Percentiles rank a stretch among this genome's conserved stretches.
These are phyloP conservation scores for Dichomitus squalens DNA, from an alignment of 1,284 basidiomycete genomes.

Conservation along the genomic window DNA sequence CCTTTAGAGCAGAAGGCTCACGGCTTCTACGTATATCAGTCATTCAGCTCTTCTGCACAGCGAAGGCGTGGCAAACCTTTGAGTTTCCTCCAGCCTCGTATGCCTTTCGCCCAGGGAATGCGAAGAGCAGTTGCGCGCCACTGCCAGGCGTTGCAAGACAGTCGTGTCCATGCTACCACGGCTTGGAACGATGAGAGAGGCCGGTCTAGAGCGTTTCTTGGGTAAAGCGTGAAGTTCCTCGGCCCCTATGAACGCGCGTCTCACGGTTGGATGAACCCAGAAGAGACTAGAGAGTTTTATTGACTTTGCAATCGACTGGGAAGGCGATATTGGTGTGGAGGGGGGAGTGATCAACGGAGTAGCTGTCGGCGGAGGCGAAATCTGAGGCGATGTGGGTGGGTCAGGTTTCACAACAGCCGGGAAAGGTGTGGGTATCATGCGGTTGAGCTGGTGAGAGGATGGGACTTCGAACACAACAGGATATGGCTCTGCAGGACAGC, in stretches of 20 bases:
- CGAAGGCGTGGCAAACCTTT: neutral
- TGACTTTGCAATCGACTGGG: slow-evolving; percentile 13
- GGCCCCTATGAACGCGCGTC: slow-evolving; percentile 16
- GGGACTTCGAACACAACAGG: slow-evolving; percentile 44
- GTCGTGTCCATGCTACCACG: neutral
- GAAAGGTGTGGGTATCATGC: slow-evolving; percentile 25
- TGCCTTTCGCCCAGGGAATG: neutral
- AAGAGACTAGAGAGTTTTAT: slow-evolving; percentile 19
- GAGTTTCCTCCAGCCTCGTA: neutral
- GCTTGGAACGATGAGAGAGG: slow-evolving; percentile 9
- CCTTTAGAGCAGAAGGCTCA: neutral
- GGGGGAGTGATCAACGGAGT: slow-evolving; percentile 2
- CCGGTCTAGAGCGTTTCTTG: slow-evolving; percentile 15
- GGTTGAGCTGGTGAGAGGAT: slow-evolving; percentile 35
- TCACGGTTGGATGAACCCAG: slow-evolving; percentile 23
- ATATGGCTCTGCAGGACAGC: slow-evolving; percentile 31
- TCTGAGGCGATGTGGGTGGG: slow-evolving; percentile 1
- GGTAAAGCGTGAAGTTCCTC: neutral
- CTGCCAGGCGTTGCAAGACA: neutral
- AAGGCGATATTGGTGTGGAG: neutral
- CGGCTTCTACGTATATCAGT: no score
- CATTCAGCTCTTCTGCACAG: neutral
- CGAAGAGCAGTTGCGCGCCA: slow-evolving; percentile 9
- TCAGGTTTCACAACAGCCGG: neutral
- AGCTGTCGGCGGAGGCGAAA: slow-evolving; percentile 3